These are phyloP conservation scores for Sporopachydermia lactativora DNA, from an alignment of 805 yeast genomes.

Conservation along the genomic window DNA sequence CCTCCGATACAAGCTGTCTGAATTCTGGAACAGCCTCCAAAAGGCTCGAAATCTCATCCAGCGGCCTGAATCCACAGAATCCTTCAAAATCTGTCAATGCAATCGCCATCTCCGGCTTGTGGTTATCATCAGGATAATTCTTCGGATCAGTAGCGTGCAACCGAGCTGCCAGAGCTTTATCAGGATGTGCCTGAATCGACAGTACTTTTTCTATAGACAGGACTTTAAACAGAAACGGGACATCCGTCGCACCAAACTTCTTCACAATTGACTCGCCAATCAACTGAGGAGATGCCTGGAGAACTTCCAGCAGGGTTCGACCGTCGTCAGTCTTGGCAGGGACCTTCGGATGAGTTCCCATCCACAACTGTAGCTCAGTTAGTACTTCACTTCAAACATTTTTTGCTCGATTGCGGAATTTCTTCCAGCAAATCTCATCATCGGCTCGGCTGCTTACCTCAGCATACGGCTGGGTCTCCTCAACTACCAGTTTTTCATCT, in stretches of 20 bases:
- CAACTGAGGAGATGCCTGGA: slow-evolving; percentile 38
- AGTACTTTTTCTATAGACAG: slow-evolving; percentile 85
- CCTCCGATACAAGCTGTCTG: slow-evolving; percentile 50
- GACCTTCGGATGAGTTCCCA: slow-evolving; percentile 95
- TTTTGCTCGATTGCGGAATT: background rate
- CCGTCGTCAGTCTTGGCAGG: slow-evolving; percentile 52
- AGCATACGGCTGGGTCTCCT: slow-evolving; percentile 79
- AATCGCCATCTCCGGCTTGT: slow-evolving; percentile 99
- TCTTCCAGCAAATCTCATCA: background rate
- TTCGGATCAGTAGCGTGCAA: slow-evolving; percentile 76
- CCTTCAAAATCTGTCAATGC: slow-evolving; percentile 96
- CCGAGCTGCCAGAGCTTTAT: slow-evolving; percentile 65
- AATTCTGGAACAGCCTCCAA: slow-evolving; percentile 70
- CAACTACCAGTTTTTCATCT: slow-evolving; percentile 44
- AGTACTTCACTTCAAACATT: background rate
- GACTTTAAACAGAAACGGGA: slow-evolving; percentile 91
- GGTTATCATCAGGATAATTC: slow-evolving; percentile 95
- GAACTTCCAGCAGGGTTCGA: slow-evolving; percentile 51
- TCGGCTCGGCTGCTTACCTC: slow-evolving; percentile 30
- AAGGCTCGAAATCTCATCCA: slow-evolving; percentile 56
- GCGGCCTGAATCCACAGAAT: slow-evolving; percentile 94
- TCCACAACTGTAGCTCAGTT: slow-evolving; percentile 48
- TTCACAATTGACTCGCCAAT: slow-evolving; percentile 35
- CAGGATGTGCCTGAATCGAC: slow-evolving; percentile 97
- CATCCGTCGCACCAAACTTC: slow-evolving; percentile 44